Base-by-base conservation (phyloP, 140 eudicot genomes). In the Flaveria floridana region DNA sequence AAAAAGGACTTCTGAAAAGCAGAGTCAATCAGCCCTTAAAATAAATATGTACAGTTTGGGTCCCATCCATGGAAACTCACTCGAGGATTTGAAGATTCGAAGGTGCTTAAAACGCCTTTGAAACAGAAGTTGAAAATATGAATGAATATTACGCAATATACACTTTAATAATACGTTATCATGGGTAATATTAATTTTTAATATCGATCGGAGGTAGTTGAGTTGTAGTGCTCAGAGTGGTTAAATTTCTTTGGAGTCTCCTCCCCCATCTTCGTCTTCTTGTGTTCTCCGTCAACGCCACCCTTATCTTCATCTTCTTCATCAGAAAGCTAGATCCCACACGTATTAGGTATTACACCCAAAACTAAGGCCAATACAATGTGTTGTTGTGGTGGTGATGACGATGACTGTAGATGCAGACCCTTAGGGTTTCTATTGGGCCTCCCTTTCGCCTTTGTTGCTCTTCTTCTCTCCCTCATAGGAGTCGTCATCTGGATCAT, bases 401-500 rank as follows among this genome's bases (percentile, higher is more conserved):
- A 85, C 15, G 89, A 84, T 13, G 93, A 76, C 37, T 86, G 88
- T 23, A 57, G 81, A 59, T 91, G 97, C 82, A 72, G 96, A 44
- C 97, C 97, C 18, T 42, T 91, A 46, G 97, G 96, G 13, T 91
- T 91, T 79, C 87, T 91, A 0, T 65, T 91, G 69, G 97, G 96
- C 56, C 89, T 91, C 12, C 97, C 97, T 58, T 92, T 92, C 61
- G 97, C 96, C 77, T 79, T 89, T 34, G 87, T 92, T 28, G 50
- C 92, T 21, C 92, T 89, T 51, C 76, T 92, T 58, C 88, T 92
- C 79, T 81, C 97, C 62, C 34, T 89, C 58, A 77, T 92, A 61
- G 96, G 97, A 30, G 85, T 87, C 67, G 62, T 89, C 68, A 82
- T 92, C 78, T 92, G 97, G 97, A 86, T 92, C 68, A 86, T 92